These are phyloP conservation scores for Leccinum incarnatum DNA, from an alignment of 768 basidiomycete genomes.

Conservation along the genomic window DNA sequence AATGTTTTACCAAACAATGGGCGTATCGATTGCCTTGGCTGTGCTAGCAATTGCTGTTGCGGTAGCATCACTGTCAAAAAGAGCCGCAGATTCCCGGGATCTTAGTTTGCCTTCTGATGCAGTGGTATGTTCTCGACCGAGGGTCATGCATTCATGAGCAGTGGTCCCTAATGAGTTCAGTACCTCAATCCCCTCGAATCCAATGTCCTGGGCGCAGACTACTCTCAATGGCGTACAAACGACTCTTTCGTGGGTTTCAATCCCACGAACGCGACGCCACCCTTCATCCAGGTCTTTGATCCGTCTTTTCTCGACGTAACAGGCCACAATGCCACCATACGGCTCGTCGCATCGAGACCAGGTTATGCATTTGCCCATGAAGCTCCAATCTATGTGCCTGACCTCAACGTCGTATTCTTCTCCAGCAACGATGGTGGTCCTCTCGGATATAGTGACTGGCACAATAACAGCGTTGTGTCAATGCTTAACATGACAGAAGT, in stretches of 20 bases:
- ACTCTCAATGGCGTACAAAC: constrained; percentile 35
- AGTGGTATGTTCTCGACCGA: constrained; percentile 18
- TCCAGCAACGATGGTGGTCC: constrained; percentile 67
- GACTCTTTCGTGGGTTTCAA: constrained; percentile 50
- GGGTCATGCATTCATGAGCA: neutral
- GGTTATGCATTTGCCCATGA: constrained; percentile 77
- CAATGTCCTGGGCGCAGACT: constrained; percentile 49
- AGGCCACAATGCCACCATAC: constrained; percentile 55
- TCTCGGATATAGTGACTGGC: constrained; percentile 59
- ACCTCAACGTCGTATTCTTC: constrained; percentile 70
- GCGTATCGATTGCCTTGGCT: neutral
- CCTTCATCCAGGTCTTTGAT: constrained; percentile 60
- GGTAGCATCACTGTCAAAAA: neutral
- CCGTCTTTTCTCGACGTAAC: constrained; percentile 55
- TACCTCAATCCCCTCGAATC: constrained; percentile 50
- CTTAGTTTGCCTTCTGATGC: constrained; percentile 19
- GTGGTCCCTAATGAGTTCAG: constrained; percentile 28
- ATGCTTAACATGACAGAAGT: constrained; percentile 61
- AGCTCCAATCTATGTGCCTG: constrained; percentile 64
- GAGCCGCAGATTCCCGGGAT: neutral
- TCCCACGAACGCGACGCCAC: constrained; percentile 56
- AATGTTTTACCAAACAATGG: neutral
- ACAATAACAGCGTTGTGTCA: constrained; percentile 61
- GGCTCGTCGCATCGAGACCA: constrained; percentile 58
- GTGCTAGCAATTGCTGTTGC: constrained; percentile 8